Evolutionary conservation across 1,284 basidiomycete genomes (phyloP).

Genomic region (Ustilago bromivora): DNA sequence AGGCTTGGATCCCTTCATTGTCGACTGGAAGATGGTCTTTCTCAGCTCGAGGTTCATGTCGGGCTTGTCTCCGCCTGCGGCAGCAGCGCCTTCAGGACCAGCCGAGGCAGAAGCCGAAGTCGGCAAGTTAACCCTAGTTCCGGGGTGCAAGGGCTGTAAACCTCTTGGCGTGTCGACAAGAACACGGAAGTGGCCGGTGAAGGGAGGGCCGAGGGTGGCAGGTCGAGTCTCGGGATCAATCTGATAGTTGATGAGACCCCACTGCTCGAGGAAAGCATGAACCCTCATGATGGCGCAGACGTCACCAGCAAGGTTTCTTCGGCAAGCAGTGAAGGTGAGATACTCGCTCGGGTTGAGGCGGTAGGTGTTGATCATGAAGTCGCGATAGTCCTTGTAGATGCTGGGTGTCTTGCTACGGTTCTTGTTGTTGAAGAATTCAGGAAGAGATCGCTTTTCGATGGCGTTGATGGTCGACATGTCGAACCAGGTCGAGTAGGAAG

Average conservation of each 20-base stretch:
- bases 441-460: conserved; percentile 90
- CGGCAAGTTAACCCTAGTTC: conserved; percentile 40
- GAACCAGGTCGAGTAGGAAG: conserved; percentile 98
- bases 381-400: conserved; percentile 98
- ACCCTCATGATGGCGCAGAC: conserved; percentile 99
- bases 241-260: conserved; percentile 99
- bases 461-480: conserved; percentile 92
- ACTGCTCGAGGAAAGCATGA: conserved; percentile 97
- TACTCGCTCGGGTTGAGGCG: conserved; percentile 94
- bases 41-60: conserved; percentile 71
- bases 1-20: conserved; percentile 63
- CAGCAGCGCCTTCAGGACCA: conserved; percentile 73
- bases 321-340: conserved; percentile 95
- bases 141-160: conserved; percentile 93
- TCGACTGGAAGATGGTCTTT: conserved; percentile 65
- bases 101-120: conserved; percentile 25
- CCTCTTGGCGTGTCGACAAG: conserved; percentile 96
- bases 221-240: conserved; percentile 97
- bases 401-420: conserved; percentile 89
- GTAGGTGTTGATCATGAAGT: conserved; percentile 99
- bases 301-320: conserved; percentile 95
- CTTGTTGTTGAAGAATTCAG: conserved; percentile 97
- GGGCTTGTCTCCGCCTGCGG: conserved; percentile 71
- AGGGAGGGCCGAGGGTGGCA: conserved; percentile 92
- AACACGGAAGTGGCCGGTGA: conserved; percentile 98